These are phyloP conservation scores for Paracamarosporium sp. DNA, from an alignment of 2,329 filamentous ascomycete species.

Conservation along the genomic window DNA sequence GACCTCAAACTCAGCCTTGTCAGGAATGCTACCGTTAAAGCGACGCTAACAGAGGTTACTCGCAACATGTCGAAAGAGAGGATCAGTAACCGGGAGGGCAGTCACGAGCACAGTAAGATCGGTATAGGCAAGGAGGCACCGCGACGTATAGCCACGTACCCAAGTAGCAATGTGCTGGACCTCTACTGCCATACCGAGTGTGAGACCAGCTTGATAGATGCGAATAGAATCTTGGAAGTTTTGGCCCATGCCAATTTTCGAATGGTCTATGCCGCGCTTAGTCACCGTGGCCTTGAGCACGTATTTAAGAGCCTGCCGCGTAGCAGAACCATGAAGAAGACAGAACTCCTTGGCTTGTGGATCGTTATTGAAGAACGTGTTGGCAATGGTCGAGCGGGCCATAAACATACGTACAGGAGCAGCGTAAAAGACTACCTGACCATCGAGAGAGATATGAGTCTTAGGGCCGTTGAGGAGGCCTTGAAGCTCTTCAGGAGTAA, in stretches of 20 bases:
- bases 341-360: neutral
- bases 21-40: neutral
- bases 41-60: neutral
- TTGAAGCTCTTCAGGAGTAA: neutral
- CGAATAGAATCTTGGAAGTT: neutral
- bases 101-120: neutral
- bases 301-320: neutral
- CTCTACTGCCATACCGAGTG: neutral
- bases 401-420: neutral
- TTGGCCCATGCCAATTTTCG: neutral
- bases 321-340: neutral
- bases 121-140: neutral
- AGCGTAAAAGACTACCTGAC: neutral
- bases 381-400: neutral
- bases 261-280: neutral
- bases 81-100: neutral
- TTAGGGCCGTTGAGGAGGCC: neutral
- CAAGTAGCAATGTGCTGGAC: neutral
- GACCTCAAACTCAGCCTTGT: neutral
- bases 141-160: neutral
- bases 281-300: neutral
- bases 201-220: neutral
- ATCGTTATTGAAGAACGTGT: neutral
- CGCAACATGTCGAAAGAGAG: neutral
- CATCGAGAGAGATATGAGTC: neutral